Evolutionary conservation across 2,329 filamentous ascomycete species (phyloP).

Genomic region (Ambrosiella cleistominuta): DNA sequence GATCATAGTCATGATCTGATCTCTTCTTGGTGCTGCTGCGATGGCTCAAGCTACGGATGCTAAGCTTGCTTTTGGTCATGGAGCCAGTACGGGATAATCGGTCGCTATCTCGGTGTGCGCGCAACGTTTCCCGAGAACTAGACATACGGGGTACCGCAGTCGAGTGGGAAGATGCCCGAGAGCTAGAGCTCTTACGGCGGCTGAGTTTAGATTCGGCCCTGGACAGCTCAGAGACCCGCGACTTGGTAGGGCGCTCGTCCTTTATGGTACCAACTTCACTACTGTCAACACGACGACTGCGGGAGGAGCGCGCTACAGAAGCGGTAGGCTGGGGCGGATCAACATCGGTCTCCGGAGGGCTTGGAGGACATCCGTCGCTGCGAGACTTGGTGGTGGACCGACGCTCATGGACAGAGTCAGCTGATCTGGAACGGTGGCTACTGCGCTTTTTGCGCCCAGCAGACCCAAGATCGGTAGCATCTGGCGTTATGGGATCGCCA

Average conservation of each 20-base stretch:
- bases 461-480: conserved; percentile 48
- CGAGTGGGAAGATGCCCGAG: conserved; percentile 40
- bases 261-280: conserved; percentile 10
- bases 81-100: conserved; percentile 15
- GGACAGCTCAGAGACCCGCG: conserved; percentile 26
- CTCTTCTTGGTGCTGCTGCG: conserved; percentile 17
- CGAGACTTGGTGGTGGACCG: conserved; percentile 20
- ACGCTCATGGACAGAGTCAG: conserved; percentile 24
- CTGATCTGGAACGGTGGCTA: conserved; percentile 28
- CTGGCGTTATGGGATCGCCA: conserved; percentile 43
- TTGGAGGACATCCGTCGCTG: conserved; percentile 36
- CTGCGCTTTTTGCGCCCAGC: conserved; percentile 9
- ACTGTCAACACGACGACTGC: conserved; percentile 6
- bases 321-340: conserved; percentile 20
- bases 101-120: conserved; percentile 12
- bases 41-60: conserved; percentile 7
- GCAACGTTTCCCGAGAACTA: conserved; percentile 14
- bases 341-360: conserved; percentile 45
- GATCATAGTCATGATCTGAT: conserved; percentile 23
- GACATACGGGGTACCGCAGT: conserved; percentile 24
- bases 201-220: conserved; percentile 20
- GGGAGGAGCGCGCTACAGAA: conserved; percentile 5
- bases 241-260: conserved; percentile 23
- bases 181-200: conserved; percentile 31
- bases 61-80: conserved; percentile 16